Conservation (phyloP, 108 stramenopile species). For the Cylindrotheca fusiformis region DNA sequence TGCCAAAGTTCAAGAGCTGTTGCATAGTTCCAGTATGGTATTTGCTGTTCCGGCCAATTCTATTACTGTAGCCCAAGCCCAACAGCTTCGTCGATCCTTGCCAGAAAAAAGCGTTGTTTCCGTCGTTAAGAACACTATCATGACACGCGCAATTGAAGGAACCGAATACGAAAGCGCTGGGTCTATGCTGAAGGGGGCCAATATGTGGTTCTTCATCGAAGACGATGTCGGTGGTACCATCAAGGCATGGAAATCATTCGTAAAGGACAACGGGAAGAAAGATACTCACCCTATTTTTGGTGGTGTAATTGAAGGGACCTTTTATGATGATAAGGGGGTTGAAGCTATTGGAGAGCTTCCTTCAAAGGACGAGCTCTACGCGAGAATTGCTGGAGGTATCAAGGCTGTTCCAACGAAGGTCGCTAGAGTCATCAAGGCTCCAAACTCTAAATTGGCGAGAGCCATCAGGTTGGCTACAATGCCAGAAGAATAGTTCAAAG, state of each 20-base stretch:
- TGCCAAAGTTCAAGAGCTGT: conserved; percentile 58
- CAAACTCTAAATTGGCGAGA: conserved; percentile 76
- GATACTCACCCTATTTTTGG: conserved; percentile 72
- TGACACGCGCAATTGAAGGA: conserved; percentile 82
- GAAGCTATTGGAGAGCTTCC: conserved; percentile 85
- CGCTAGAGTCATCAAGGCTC: conserved; percentile 88
- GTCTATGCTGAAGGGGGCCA: conserved; percentile 69
- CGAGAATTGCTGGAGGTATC: conserved; percentile 85
- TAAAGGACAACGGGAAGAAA: conserved; percentile 63
- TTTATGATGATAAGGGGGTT: conserved; percentile 76
- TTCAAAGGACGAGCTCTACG: conserved; percentile 87
- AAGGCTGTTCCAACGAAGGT: conserved; percentile 96
- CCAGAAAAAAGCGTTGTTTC: conserved; percentile 81
- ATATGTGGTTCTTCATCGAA: conserved; percentile 96
- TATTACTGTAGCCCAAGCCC: conserved; percentile 65
- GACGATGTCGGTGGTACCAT: conserved; percentile 86
- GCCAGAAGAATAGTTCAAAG: conserved; percentile 19
- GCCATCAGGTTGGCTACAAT: conserved; percentile 86
- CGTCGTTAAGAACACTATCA: conserved; percentile 92
- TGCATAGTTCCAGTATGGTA: conserved; percentile 78
- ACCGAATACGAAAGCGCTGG: conserved; percentile 63
- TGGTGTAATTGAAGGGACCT: conserved; percentile 80
- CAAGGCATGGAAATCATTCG: conserved; percentile 75
- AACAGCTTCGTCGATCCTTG: conserved; percentile 70
- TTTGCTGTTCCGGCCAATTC: conserved; percentile 74